These are phyloP conservation scores for Calophaca sinica DNA, from an alignment of 306 rosid genomes.

Conservation along the genomic window DNA sequence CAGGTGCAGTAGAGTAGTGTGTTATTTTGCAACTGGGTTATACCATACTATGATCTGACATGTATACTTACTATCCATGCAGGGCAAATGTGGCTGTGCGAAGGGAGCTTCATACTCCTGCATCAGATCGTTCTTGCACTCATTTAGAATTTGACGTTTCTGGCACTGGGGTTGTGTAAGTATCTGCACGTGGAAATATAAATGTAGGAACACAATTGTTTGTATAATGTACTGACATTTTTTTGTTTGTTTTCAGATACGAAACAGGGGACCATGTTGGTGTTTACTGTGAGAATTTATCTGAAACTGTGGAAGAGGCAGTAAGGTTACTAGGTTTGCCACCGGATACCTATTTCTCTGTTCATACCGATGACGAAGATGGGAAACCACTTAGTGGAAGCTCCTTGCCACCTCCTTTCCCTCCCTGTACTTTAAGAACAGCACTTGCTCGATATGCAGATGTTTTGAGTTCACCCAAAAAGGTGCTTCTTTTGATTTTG, in stretches of 20 bases:
- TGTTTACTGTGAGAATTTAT: constrained; percentile 88
- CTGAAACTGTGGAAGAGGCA: constrained; percentile 86
- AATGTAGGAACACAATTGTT: background rate
- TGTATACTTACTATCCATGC: constrained; percentile 49
- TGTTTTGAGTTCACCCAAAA: constrained; percentile 89
- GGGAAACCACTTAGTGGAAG: constrained; percentile 85
- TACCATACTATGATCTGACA: constrained; percentile 45
- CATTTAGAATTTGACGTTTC: constrained; percentile 94
- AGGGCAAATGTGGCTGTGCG: constrained; percentile 94
- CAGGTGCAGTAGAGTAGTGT: constrained; percentile 59
- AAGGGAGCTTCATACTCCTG: constrained; percentile 85
- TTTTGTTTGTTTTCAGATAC: constrained; percentile 59
- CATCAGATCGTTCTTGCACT: constrained; percentile 94
- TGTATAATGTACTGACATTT: constrained; percentile 32
- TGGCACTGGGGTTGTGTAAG: constrained; percentile 81
- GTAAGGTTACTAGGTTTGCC: constrained; percentile 70
- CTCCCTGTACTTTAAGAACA: constrained; percentile 78
- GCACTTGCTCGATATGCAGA: constrained; percentile 84
- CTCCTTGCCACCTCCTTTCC: constrained; percentile 81
- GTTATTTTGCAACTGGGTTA: constrained; percentile 24
- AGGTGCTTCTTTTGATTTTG: constrained; percentile 62
- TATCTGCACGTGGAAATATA: constrained; percentile 35
- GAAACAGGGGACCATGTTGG: constrained; percentile 99
- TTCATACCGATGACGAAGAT: constrained; percentile 80
- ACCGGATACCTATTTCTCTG: constrained; percentile 81